Percentiles rank a stretch among this genome's conserved stretches.
Evolutionary conservation across 2,329 filamentous ascomycete species (phyloP).

Genomic region (Aphanocladium album): DNA sequence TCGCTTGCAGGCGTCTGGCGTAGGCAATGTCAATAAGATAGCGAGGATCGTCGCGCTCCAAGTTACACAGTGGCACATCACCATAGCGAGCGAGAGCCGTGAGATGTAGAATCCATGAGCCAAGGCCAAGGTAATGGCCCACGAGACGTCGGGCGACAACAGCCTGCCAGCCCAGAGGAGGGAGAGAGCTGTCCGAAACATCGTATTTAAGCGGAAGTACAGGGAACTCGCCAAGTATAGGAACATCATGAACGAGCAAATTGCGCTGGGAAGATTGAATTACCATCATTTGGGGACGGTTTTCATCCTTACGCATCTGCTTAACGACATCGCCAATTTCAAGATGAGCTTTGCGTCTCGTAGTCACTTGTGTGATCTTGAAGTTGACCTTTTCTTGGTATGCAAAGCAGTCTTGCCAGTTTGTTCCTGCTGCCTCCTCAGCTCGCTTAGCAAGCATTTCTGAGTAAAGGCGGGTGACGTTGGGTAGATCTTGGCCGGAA

Average conservation of each 20-base stretch:
- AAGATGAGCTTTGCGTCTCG: slow-evolving; percentile 79
- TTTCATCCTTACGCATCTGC: slow-evolving; percentile 83
- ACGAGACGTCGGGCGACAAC: slow-evolving; percentile 83
- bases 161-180: slow-evolving; percentile 88
- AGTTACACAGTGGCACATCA: slow-evolving; percentile 89
- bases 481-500: slow-evolving; percentile 74
- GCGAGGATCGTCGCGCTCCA: slow-evolving; percentile 88
- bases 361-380: slow-evolving; percentile 82
- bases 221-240: slow-evolving; percentile 78
- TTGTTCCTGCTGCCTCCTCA: slow-evolving; percentile 61
- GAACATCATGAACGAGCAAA: slow-evolving; percentile 77
- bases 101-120: slow-evolving; percentile 85
- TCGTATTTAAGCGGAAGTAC: slow-evolving; percentile 78
- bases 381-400: slow-evolving; percentile 86
- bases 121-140: slow-evolving; percentile 86
- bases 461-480: slow-evolving; percentile 80
- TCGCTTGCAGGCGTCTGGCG: slow-evolving; percentile 80
- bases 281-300: slow-evolving; percentile 73
- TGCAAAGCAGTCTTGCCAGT: slow-evolving; percentile 74
- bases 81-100: slow-evolving; percentile 86
- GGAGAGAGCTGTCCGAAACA: slow-evolving; percentile 76
- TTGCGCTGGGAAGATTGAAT: slow-evolving; percentile 84
- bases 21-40: slow-evolving; percentile 97
- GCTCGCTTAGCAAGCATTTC: slow-evolving; percentile 66
- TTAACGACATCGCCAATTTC: slow-evolving; percentile 85